Base-by-base conservation (phyloP, 306 rosid species). In the Pterocarpus santalinus region DNA sequence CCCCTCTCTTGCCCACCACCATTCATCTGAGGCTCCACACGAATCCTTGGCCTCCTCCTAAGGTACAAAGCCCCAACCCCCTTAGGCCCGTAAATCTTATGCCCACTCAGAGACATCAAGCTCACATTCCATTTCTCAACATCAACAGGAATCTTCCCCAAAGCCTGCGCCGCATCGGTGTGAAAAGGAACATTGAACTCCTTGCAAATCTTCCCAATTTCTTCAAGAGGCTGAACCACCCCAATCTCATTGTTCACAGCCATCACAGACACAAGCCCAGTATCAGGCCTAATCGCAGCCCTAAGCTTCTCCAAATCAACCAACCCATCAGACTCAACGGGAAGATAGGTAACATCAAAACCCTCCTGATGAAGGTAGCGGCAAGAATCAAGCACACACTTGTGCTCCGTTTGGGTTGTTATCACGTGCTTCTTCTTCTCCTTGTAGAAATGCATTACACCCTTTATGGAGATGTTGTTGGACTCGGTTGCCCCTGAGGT, bases 1-100 rank as follows among this genome's bases (percentile, higher is more conserved):
- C 97, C 99, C 66, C 99, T 90, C 90, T 93, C 99, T 80, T 92
- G 99, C 0, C 99, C 97, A 52, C 99, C 99, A 1, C 97, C 99
- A 61, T 90, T 95, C 99, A 95, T 95, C 65, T 95, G 99, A n/a
- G 97, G 92, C 90, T 93, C 99, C 13, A 95, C 97, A 6, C 97
- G 91, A 84, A 92, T 92, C 91, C 97, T 93, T 0, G 99, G 97
- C 56, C 97, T 78, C 83, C 97, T 79, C 85, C 97, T 72, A 76
- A 91, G 73, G 68, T 95, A 95, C 92, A 93, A 79, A 7, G 99
- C 97, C 3, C 98, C 99, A 16, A 95, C 79, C 0, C 98, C 97
- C 62, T 95, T 95, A 0, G 97, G 97, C 1, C 93, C 97, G 55
- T 93, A 95, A 84, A 95, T 51, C 85, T 95, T 95, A 65, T 95